These are phyloP conservation scores for Puccinia hordei DNA, from an alignment of 1,284 basidiomycete genomes.

Conservation along the genomic window DNA sequence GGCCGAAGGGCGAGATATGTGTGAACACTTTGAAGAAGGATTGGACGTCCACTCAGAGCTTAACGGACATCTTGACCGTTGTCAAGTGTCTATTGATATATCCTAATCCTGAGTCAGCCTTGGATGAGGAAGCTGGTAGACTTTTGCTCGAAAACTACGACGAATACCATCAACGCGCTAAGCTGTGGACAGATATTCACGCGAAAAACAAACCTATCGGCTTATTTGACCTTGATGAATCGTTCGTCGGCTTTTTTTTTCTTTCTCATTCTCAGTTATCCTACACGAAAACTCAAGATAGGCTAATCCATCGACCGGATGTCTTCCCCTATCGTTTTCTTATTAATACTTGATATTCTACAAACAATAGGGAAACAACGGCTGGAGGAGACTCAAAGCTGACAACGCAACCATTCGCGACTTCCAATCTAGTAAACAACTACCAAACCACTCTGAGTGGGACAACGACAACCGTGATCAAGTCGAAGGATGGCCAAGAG, in stretches of 20 bases:
- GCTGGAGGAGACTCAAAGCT: conserved; percentile 3
- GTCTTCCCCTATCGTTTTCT: too few species aligned
- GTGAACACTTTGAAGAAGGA: conserved; percentile 97
- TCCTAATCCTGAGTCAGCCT: conserved; percentile 90
- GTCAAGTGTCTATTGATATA: conserved; percentile 93
- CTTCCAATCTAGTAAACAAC: conserved; percentile 17
- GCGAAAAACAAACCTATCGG: conserved; percentile 61
- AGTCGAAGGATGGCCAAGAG: not conserved
- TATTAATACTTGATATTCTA: too few species aligned
- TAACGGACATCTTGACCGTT: conserved; percentile 78
- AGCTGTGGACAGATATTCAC: conserved; percentile 80
- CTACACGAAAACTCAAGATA: not conserved
- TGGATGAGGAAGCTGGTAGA: conserved; percentile 92
- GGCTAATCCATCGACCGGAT: too few species aligned
- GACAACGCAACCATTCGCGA: conserved; percentile 23
- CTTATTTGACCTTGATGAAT: conserved; percentile 16
- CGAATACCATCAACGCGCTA: conserved; percentile 77
- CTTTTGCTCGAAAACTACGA: conserved; percentile 84
- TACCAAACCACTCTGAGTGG: not conserved
- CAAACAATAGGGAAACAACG: not conserved
- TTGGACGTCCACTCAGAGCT: conserved; percentile 89
- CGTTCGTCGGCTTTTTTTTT: not conserved
- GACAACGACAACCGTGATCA: not conserved
- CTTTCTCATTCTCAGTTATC: not conserved
- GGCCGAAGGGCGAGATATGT: conserved; percentile 85